These are phyloP conservation scores for Graphilbum fragrans DNA, from an alignment of 2,329 filamentous ascomycete genomes.

Conservation along the genomic window DNA sequence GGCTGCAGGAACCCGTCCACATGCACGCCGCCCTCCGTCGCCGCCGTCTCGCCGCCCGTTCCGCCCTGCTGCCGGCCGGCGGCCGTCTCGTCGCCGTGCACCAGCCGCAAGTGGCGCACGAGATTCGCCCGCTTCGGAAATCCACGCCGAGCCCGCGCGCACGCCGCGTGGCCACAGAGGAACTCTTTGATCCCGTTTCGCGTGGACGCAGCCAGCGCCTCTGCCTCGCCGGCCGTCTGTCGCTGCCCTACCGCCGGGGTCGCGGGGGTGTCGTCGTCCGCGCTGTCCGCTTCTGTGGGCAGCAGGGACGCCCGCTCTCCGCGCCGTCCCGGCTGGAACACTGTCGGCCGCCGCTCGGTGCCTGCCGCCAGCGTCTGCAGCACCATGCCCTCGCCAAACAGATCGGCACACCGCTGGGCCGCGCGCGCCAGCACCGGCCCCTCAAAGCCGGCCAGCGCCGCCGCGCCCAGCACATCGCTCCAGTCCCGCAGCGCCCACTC, in stretches of 20 bases:
- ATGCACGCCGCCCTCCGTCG: slow-evolving; percentile 45
- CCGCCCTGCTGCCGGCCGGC: neutral
- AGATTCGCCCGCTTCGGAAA: slow-evolving; percentile 24
- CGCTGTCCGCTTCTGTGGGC: neutral
- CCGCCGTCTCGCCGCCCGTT: neutral
- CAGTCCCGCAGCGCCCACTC: slow-evolving; percentile 57
- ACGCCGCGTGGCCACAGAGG: neutral
- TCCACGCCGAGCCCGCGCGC: slow-evolving; percentile 15
- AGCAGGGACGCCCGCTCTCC: too few species aligned
- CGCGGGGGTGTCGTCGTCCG: too few species aligned
- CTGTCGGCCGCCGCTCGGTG: neutral
- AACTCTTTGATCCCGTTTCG: neutral
- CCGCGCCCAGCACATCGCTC: slow-evolving; percentile 73
- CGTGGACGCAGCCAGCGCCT: neutral
- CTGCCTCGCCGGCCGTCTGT: too few species aligned
- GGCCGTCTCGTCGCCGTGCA: slow-evolving; percentile 19
- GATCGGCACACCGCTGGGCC: slow-evolving; percentile 57
- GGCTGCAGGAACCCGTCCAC: slow-evolving; percentile 54
- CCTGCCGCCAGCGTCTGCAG: slow-evolving; percentile 37
- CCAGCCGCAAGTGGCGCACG: slow-evolving; percentile 28
- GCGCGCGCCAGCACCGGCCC: slow-evolving; percentile 53
- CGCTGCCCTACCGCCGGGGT: too few species aligned
- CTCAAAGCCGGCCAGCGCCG: slow-evolving; percentile 62
- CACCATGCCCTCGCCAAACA: slow-evolving; percentile 64
- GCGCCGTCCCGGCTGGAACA: neutral